Percentiles rank a stretch among this genome's conserved stretches.
Evolutionary conservation across 768 basidiomycete species (phyloP).

Genomic region (Cytidiella melzeri): DNA sequence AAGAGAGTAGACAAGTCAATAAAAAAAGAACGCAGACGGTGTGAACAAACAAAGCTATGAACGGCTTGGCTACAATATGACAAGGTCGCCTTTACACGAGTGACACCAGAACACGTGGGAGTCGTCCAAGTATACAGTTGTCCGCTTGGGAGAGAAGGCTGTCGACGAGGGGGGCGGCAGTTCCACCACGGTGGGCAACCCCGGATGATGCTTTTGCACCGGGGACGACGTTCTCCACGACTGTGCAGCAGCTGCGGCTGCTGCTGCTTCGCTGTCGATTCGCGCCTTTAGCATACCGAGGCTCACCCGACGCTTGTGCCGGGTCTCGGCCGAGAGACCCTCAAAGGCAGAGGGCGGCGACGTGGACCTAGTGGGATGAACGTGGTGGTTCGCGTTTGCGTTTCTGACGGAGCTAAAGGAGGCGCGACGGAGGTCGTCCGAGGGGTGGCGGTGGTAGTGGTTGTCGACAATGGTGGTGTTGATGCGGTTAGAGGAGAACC

Average conservation of each 20-base stretch:
- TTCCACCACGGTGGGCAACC: slow-evolving; percentile 26
- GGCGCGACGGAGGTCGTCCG: slow-evolving; percentile 33
- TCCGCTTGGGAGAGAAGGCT: slow-evolving; percentile 27
- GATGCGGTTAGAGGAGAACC: slow-evolving; percentile 38
- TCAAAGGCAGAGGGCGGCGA: slow-evolving; percentile 26
- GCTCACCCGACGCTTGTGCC: slow-evolving; percentile 79
- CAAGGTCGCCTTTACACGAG: slow-evolving; percentile 75
- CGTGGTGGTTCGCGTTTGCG: slow-evolving; percentile 6
- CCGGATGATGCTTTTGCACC: slow-evolving; percentile 25
- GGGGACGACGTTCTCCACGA: too few relatives aligned
- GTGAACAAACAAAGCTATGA: slow-evolving; percentile 1
- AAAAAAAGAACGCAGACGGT: neutral
- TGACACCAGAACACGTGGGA: slow-evolving; percentile 89
- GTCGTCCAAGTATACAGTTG: slow-evolving; percentile 77
- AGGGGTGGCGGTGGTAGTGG: too few relatives aligned
- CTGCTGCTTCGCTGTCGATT: slow-evolving; percentile 73
- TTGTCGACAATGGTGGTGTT: slow-evolving; percentile 38
- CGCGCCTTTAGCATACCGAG: slow-evolving; percentile 87
- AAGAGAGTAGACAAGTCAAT: too few relatives aligned
- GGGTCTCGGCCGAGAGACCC: slow-evolving; percentile 60
- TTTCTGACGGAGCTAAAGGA: slow-evolving; percentile 27
- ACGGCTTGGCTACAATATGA: slow-evolving; percentile 54
- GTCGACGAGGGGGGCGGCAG: slow-evolving; percentile 22
- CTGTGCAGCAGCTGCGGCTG: too few relatives aligned
- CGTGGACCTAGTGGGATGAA: slow-evolving; percentile 10